A percentile compares a stretch with the other conserved stretches of the same genome.
phyloP scores from a whole-genome alignment of 805 yeast species.

The Saccharomycopsis fodiens region DNA sequence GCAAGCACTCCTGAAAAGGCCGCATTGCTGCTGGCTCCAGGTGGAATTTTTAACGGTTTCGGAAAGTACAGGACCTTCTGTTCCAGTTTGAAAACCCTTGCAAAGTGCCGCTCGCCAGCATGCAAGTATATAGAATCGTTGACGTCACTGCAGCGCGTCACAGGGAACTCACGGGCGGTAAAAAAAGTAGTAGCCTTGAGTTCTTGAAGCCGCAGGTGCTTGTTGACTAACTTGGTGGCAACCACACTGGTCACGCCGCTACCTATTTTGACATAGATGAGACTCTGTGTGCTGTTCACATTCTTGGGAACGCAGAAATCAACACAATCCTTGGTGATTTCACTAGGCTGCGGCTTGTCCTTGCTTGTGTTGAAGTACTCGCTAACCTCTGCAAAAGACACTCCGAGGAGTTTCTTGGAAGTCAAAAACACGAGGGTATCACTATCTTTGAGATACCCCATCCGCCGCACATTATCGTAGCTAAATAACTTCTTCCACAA shows the following conservation, averaged over 20 bases:
- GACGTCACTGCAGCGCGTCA: background rate
- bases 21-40: background rate
- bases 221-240: background rate
- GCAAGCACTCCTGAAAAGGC: background rate
- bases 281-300: background rate
- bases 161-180: background rate
- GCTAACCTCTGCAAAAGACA: background rate
- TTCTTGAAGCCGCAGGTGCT: background rate
- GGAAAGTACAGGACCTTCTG: background rate
- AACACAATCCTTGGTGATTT: background rate
- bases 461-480: conserved; percentile 3
- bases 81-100: background rate
- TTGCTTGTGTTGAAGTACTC: background rate
- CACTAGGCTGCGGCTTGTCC: background rate
- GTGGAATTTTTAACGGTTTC: background rate
- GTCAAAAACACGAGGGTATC: background rate
- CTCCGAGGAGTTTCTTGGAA: background rate
- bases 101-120: background rate
- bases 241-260: background rate
- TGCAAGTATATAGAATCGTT: background rate
- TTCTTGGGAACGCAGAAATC: background rate
- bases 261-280: background rate
- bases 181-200: background rate
- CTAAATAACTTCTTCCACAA: background rate
- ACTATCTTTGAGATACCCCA: background rate